These are phyloP conservation scores for Microbotryum saponariae DNA, from an alignment of 1,284 basidiomycete genomes.

Conservation along the genomic window DNA sequence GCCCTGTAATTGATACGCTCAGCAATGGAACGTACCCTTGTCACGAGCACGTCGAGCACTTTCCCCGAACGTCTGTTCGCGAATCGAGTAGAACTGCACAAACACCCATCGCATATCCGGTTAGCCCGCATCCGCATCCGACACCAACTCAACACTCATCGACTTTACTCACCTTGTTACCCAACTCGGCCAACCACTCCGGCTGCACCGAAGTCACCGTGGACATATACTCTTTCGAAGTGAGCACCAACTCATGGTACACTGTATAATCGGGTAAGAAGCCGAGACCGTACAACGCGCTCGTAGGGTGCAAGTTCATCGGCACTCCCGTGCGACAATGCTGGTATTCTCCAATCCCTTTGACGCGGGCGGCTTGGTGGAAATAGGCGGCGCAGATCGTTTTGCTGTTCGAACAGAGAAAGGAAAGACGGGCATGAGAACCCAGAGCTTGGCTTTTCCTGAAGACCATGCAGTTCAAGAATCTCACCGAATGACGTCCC, in stretches of 20 bases:
- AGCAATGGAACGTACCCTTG: background rate
- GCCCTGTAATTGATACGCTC: too few species aligned
- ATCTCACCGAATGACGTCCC: constrained; percentile 74
- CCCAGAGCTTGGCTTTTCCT: background rate
- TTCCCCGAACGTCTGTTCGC: background rate
- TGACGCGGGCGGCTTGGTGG: constrained; percentile 95
- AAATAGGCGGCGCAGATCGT: constrained; percentile 98
- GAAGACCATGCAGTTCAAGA: background rate
- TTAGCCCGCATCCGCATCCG: background rate
- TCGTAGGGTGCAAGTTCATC: constrained; percentile 91
- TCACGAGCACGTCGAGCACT: background rate
- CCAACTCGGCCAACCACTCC: constrained; percentile 68
- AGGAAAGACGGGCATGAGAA: constrained; percentile 26
- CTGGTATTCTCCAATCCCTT: constrained; percentile 97
- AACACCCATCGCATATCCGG: background rate
- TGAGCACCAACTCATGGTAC: constrained; percentile 86
- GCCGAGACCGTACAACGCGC: constrained; percentile 89
- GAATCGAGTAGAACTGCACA: constrained; percentile 5
- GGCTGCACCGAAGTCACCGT: constrained; percentile 91
- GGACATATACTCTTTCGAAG: constrained; percentile 91
- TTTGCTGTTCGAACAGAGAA: constrained; percentile 55
- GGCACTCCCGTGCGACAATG: constrained; percentile 92
- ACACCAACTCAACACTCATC: constrained; percentile 54
- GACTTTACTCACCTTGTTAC: constrained; percentile 63
- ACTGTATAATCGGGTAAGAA: constrained; percentile 91